Conservation (phyloP, 805 yeast genomes). For the Candida hispaniensis region DNA sequence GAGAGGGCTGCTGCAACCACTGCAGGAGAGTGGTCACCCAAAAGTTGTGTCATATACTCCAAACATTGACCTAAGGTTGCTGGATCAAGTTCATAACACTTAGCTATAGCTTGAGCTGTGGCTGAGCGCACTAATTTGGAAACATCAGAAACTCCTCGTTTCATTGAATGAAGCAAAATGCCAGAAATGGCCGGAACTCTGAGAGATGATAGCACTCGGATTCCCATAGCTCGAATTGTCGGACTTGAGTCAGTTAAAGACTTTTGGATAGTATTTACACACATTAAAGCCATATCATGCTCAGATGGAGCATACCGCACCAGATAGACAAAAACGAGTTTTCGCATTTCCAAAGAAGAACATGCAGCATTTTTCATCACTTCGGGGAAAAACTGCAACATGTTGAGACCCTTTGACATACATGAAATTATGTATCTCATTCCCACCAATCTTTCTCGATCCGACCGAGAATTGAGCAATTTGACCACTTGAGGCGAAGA, state of each 20-base stretch:
- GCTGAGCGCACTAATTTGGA: constrained; percentile 72
- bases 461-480: constrained; percentile 56
- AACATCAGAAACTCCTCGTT: constrained; percentile 55
- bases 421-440: constrained; percentile 40
- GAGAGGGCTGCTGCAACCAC: constrained; percentile 66
- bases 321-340: constrained; percentile 67
- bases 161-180: constrained; percentile 61
- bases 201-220: constrained; percentile 75
- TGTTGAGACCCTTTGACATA: constrained; percentile 32
- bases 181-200: constrained; percentile 72
- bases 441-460: constrained; percentile 51
- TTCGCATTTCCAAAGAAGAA: constrained; percentile 49
- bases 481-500: constrained; percentile 57
- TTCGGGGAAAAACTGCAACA: constrained; percentile 57
- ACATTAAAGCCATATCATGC: constrained; percentile 80
- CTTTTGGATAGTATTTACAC: constrained; percentile 88
- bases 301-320: constrained; percentile 68
- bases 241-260: constrained; percentile 62
- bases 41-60: constrained; percentile 39
- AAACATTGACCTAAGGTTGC: constrained; percentile 41
- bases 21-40: constrained; percentile 52
- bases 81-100: constrained; percentile 37
- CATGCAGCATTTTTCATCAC: constrained; percentile 82
- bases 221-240: constrained; percentile 55
- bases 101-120: constrained; percentile 64